Base-by-base conservation (phyloP, 108 stramenopile genomes). In the Cyclostephanos invisitatus region DNA sequence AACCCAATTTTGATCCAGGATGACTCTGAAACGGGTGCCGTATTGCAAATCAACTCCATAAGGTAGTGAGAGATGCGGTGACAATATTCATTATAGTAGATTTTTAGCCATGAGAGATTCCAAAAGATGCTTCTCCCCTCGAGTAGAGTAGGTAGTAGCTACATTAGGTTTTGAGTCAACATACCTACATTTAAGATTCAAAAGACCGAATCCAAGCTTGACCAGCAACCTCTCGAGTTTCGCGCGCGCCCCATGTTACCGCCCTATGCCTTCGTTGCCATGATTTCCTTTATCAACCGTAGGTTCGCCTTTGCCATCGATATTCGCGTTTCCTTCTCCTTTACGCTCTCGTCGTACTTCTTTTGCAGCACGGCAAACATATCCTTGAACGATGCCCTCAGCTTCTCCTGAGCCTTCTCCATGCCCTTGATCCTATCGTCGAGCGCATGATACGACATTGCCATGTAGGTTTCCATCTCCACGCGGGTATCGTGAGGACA, bases 401-500 rank as follows among this genome's bases (percentile, higher is more conserved):
- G 17, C 9, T 55, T 63, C 21, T 58, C 40, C 62, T 70, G 17
- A 24, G 65, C 15, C 21, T 62, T 44, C 58, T 80, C 74, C 50
- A 63, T 27, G n/a, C 21, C 38, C 71, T 71, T 53, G 24, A 80
- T 80, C 29, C 47, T 55, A n/a, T 63, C 54, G 29, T 69, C 47
- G 14, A 86, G 54, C 47, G 72, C 72, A 7, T 21, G 27, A 20
- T 77, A 67, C 11, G 77, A 75, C 81, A 82, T 67, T 49, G 55
- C 58, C 9, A 72, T 79, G 35, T 83, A 84, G 0, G 38, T 29
- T 28, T 78, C 58, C 24, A 84, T 74, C 35, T 77, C 47, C 9
- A 24, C 12, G 48, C 75, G 77, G 59, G 82, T 49, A 2, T 86
- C 75, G n/a, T 79, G 56, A 56, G 75, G 68, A 60, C 87, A 89